Evolutionary conservation across 208 protist genomes (phyloP).

Genomic region (Leishmania major): DNA sequence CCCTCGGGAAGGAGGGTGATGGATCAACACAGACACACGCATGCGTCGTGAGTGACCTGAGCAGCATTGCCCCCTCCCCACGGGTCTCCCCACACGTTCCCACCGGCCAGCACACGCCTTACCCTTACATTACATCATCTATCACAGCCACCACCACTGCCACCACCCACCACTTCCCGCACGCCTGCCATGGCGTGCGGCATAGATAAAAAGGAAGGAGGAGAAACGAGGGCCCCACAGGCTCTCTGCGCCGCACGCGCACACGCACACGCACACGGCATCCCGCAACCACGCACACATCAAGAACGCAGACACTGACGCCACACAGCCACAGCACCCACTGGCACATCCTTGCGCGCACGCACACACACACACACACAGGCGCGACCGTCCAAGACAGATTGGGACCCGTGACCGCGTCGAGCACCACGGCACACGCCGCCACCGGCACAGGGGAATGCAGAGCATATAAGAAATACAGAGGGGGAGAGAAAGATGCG

Average conservation of each 20-base stretch:
- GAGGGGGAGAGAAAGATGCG: no score
- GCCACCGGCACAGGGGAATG: no score
- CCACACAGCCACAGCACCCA: neutral
- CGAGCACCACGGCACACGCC: no score
- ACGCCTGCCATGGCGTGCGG: neutral
- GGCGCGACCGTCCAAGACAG: no score
- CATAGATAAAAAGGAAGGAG: neutral
- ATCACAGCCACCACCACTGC: no score
- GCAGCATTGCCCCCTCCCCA: neutral
- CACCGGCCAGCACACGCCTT: no score
- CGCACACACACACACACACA: neutral
- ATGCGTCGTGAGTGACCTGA: neutral
- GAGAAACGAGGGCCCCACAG: neutral
- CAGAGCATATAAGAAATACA: no score
- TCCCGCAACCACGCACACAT: neutral
- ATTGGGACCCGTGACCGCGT: no score
- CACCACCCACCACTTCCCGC: no score
- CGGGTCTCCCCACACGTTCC: neutral
- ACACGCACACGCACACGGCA: neutral
- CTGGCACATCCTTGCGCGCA: neutral
- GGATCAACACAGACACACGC: neutral
- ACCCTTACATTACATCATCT: no score
- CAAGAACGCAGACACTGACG: neutral
- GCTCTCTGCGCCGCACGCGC: neutral
- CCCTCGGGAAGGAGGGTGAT: no score